Base-by-base conservation (phyloP, 2,329 filamentous ascomycete genomes). In the Neopestalotiopsis clavispora region DNA sequence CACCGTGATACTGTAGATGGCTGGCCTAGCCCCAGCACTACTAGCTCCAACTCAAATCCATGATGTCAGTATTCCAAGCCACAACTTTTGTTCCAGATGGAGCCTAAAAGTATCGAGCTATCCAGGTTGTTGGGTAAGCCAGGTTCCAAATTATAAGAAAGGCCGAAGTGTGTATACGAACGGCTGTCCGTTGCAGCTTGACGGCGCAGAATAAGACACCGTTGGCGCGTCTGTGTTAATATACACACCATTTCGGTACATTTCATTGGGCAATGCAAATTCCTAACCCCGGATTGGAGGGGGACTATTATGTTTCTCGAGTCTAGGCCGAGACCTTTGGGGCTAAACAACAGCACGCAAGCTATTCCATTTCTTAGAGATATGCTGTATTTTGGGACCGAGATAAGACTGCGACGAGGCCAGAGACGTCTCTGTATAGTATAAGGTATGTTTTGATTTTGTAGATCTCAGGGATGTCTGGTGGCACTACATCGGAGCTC, bases 61-160 rank as follows among this genome's bases (percentile, higher is more conserved):
- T 75, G 73, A 75, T 74, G 72, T 75, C 73, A 75, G 72, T 65
- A 70, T 38, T 38, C 23, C 34, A 38, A 38, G 34, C 52, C 57
- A 58, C 45, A 62, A 64, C 23, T 12, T 30, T 49, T 52, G 61
- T 45, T 59, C 30, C 59, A 17, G 34, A 62, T 38, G 34, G 30
- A 62, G 45, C 45, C 34, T n/a, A 30, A 32, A 12, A 42, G 59
- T 13, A 40, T 40, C 40, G 59, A 38, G 34, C 59, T 28, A 52
- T 38, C 59, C 12, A 23, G 28, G 14, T 14, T 20, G 20, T 3
- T 38, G 34, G 34, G 10, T 38, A 10, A 38, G 34, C 34, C 34
- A 38, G 34, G 34, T 38, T 38, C 34, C 34, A 38, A 42, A 62
- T 30, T 3, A 12, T 30, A 20, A 17, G n/a, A 52, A 52, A 52